Percentiles rank a stretch among this genome's conserved stretches.
Evolutionary conservation across 306 rosid species (phyloP).

Genomic region (Cicer yamashitae): DNA sequence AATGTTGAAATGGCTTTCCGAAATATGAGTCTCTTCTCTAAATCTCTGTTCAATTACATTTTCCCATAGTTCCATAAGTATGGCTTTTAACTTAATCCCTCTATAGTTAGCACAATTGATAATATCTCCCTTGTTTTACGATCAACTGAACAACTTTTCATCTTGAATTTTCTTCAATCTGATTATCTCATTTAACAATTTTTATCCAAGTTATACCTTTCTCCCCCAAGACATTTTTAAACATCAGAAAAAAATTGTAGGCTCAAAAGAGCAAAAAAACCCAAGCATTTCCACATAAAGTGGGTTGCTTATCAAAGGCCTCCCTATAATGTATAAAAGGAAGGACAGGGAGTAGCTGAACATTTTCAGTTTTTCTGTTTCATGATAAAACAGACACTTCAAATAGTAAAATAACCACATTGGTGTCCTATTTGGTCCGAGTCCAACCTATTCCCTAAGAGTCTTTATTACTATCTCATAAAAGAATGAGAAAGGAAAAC

Average conservation of each 20-base stretch:
- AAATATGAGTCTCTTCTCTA: neutral
- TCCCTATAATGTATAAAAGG: slow-evolving; percentile 16
- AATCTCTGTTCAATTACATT: neutral
- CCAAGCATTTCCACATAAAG: neutral
- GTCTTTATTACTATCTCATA: neutral
- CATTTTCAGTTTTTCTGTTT: neutral
- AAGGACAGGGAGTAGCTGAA: neutral
- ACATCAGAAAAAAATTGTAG: neutral
- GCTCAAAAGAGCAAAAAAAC: neutral
- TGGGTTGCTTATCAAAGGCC: neutral
- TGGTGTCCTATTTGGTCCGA: neutral
- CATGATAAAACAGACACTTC: neutral
- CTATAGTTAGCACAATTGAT: neutral
- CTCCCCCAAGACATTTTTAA: neutral
- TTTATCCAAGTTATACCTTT: slow-evolving; percentile 11
- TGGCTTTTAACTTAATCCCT: neutral
- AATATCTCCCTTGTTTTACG: neutral
- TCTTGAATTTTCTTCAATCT: slow-evolving; percentile 8
- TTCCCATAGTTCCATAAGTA: slow-evolving; percentile 11
- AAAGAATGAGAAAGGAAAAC: neutral
- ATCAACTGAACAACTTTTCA: neutral
- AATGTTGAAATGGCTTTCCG: neutral
- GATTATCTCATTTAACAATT: too few relatives aligned
- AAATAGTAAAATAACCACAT: slow-evolving; percentile 10
- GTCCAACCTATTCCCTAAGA: neutral